Evolutionary conservation across 768 basidiomycete species (phyloP).

Genomic region (Rubroboletus pulcherrimus): DNA sequence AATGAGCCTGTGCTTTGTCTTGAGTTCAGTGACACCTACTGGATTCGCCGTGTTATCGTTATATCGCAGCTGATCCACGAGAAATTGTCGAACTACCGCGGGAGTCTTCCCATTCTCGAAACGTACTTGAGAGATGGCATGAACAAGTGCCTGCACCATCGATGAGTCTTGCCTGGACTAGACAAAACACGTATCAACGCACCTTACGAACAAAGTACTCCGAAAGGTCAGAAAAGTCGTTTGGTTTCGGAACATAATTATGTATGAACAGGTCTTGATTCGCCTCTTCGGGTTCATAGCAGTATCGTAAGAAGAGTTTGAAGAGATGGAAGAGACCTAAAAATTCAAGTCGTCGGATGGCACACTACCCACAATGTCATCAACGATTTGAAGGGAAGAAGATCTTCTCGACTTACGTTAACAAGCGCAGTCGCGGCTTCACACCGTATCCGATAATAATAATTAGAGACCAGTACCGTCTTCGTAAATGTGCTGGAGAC

Average conservation of each 20-base stretch:
- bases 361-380: slow-evolving; percentile 54
- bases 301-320: slow-evolving; percentile 89
- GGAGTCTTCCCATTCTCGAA: slow-evolving; percentile 87
- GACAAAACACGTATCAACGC: slow-evolving; percentile 1
- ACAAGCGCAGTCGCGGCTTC: slow-evolving; percentile 88
- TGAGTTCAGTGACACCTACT: slow-evolving; percentile 43
- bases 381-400: slow-evolving; percentile 4
- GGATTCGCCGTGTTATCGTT: slow-evolving; percentile 93
- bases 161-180: slow-evolving; percentile 3
- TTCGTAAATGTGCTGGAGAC: slow-evolving; percentile 90
- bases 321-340: slow-evolving; percentile 93
- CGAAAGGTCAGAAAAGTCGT: slow-evolving; percentile 86
- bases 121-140: slow-evolving; percentile 80
- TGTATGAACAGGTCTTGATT: slow-evolving; percentile 82
- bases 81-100: slow-evolving; percentile 77
- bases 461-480: slow-evolving; percentile 91
- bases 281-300: slow-evolving; percentile 81
- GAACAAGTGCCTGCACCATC: slow-evolving; percentile 59
- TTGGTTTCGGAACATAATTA: slow-evolving; percentile 91
- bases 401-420: slow-evolving; percentile 47
- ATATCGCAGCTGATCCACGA: slow-evolving; percentile 89
- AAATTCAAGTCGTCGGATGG: slow-evolving; percentile 76
- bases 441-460: slow-evolving; percentile 93
- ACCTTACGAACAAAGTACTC: slow-evolving; percentile 97
- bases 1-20: slow-evolving; percentile 2